phyloP scores from a whole-genome alignment of 2,329 filamentous ascomycete species.

The Neofusicoccum sp. region DNA sequence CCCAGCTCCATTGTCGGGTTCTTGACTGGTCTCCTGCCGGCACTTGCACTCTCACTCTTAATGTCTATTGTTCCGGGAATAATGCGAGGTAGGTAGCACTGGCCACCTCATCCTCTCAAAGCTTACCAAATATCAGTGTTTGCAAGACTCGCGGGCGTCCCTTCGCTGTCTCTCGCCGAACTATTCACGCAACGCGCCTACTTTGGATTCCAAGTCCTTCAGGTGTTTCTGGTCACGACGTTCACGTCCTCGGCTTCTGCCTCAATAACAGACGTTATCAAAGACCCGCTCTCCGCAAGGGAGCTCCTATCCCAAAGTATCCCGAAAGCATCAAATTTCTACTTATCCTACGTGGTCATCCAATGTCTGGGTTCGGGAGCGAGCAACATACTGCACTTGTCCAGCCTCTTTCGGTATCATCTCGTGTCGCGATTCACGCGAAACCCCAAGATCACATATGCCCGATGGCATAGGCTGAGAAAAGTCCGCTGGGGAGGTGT shows the following conservation, averaged over 20 bases:
- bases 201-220: conserved; percentile 90
- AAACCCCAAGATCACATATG: conserved; percentile 76
- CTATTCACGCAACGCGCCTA: conserved; percentile 90
- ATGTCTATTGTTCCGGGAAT: conserved; percentile 73
- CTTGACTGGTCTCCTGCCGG: conserved; percentile 83
- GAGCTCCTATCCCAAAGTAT: conserved; percentile 74
- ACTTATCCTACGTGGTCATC: conserved; percentile 97
- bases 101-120: conserved; percentile 66
- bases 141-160: conserved; percentile 54
- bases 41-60: conserved; percentile 72
- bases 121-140: conserved; percentile 62
- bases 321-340: conserved; percentile 89
- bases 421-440: conserved; percentile 77
- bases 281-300: conserved; percentile 61
- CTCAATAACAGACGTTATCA: conserved; percentile 61
- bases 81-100: conserved; percentile 36
- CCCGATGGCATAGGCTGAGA: conserved; percentile 73
- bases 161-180: conserved; percentile 72
- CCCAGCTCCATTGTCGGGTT: conserved; percentile 62
- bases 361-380: conserved; percentile 72
- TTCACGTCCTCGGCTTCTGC: conserved; percentile 73
- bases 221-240: conserved; percentile 90
- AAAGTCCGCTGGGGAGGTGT: conserved; percentile 86
- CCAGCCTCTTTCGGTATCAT: conserved; percentile 75
- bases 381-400: conserved; percentile 79